Conservation (phyloP, 1,284 basidiomycete species). For the Irpex sp. region DNA sequence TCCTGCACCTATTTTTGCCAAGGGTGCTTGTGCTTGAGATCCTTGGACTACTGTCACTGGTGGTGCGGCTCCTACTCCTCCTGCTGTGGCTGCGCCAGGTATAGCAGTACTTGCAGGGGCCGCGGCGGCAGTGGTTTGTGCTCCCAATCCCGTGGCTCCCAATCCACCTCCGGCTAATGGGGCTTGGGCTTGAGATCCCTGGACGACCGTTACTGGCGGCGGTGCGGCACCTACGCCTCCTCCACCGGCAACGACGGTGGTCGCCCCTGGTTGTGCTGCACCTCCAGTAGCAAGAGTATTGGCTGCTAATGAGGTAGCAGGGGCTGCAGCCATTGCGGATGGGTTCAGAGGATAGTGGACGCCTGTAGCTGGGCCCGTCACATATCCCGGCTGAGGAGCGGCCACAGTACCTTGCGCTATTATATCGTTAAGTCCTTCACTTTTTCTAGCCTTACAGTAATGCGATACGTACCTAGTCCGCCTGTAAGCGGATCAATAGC, state of each 20-base stretch:
- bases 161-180: not conserved
- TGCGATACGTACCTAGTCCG: not conserved
- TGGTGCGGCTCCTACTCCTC: not conserved
- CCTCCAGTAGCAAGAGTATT: not conserved
- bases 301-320: not conserved
- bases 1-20: not conserved
- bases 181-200: not conserved
- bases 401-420: not conserved
- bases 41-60: not conserved
- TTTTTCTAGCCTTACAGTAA: too few relatives aligned
- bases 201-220: not conserved
- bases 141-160: not conserved
- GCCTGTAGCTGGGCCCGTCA: not conserved
- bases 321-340: not conserved
- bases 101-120: not conserved
- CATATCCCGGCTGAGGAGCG: not conserved
- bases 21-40: too few relatives aligned
- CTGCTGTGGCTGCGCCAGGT: not conserved
- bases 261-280: not conserved
- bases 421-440: not conserved
- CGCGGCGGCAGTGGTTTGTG: not conserved
- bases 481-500: not conserved
- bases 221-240: not conserved
- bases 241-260: not conserved
- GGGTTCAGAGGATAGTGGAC: not conserved